A percentile compares a stretch with the other conserved stretches of the same genome.
Conservation (phyloP, 441 rosid genomes). For the Flueggea neowawraea region DNA sequence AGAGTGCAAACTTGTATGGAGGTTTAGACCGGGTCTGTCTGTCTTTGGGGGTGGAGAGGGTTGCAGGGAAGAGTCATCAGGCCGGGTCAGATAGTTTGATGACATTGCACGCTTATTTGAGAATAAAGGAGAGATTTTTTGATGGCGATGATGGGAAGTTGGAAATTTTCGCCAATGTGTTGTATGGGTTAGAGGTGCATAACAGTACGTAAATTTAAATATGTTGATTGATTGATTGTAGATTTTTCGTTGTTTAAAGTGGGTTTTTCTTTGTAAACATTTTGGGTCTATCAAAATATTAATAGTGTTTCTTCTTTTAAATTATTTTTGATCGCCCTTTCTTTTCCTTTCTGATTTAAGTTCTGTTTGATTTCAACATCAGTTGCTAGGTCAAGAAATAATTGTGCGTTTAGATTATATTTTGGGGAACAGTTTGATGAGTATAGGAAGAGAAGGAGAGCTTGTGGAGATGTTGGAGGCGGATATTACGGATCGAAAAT, state of each 20-base stretch:
- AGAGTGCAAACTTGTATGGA: constrained; percentile 40
- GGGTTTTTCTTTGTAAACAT: constrained; percentile 13
- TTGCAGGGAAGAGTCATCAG: constrained; percentile 58
- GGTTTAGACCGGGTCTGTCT: constrained; percentile 53
- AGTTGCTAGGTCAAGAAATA: not conserved
- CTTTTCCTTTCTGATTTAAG: not conserved
- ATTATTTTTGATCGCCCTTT: constrained; percentile 5
- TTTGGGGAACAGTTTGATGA: too few relatives aligned
- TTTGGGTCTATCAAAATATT: constrained; percentile 10
- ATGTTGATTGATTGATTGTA: constrained; percentile 13
- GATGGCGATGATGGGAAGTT: constrained; percentile 16
- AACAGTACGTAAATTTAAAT: not conserved
- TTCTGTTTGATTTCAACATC: not conserved
- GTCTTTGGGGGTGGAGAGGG: constrained; percentile 38
- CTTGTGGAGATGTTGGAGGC: too few relatives aligned
- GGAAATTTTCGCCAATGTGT: constrained; percentile 56
- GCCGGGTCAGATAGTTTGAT: constrained; percentile 70
- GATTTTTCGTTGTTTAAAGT: constrained; percentile 14
- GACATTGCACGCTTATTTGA: constrained; percentile 51
- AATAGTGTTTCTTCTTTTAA: constrained; percentile 6
- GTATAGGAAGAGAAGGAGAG: too few relatives aligned
- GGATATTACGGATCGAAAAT: too few relatives aligned
- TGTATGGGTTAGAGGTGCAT: constrained; percentile 51
- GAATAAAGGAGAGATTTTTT: constrained; percentile 39
- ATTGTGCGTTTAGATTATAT: too few relatives aligned